Evolutionary conservation across 2,329 filamentous ascomycete genomes (phyloP), one percentile per base, ranked within the genome.

Genomic region (Penicillium griseofulvum): DNA sequence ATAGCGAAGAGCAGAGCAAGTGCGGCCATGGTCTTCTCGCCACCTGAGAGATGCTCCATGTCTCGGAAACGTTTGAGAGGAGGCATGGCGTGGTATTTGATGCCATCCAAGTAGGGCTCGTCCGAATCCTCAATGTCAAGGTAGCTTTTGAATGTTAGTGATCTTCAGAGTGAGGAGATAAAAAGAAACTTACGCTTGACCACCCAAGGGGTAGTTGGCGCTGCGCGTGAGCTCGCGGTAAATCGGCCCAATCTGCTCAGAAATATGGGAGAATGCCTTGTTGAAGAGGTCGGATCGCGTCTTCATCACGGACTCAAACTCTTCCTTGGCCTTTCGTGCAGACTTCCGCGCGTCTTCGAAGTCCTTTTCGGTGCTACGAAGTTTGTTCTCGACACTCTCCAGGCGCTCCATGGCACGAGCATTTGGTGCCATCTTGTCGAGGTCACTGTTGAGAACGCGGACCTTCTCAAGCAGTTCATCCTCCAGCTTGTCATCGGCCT

Each of bases 51-150:
- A 71, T 97, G 94, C 74, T 99, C 94, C 94, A 99, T 99, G 73
- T 99, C 95, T 66, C 94, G 85, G 83, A 99, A 99, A 43, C 94
- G 91, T 78, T 99, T 99, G 59, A 97, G 85, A 1, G 94, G 94
- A 19, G 94, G 94, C 92, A 97, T 99, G 59, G 94, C 95, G 71
- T 97, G 92, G 76, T 99, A 99, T 71, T 96, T 97, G 76, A 99
- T 91, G 31, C 94, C 94, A 38, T 90, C 91, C 4, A 97, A 84
- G 73, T 97, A 99, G 0, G 94, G 94, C 68, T 96, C 93, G 61
- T 96, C 91, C n/a, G 88, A 90, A 72, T 99, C 93, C 71, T 96
- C 92, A 72, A 95, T 92, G 69, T 97, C 92, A 45, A 99, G 86
- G 70, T 96, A 96, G 1, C 77, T 79, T 46, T 33, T 57, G 59